Evolutionary conservation across 331 rosid genomes (phyloP), one percentile per base, ranked within the genome.

Genomic region (Malus hybrid): DNA sequence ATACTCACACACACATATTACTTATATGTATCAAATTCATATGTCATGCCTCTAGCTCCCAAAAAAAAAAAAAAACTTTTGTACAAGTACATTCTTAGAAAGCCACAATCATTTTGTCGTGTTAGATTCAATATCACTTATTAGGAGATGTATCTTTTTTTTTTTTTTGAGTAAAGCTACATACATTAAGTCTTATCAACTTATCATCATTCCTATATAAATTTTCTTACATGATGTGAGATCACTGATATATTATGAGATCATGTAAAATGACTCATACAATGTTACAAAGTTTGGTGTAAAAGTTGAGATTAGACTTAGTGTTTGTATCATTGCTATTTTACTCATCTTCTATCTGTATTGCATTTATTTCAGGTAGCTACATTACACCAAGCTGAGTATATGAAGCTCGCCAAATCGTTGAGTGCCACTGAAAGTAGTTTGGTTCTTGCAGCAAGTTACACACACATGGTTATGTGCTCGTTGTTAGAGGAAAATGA

Each of bases 361-460:
- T 3, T 63, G 42, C 12, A 7, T 12, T 15, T 6, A 29, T 63
- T 54, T 10, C n/a, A 72, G 76, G 67, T 72, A 7, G 39, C 87
- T 67, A 79, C 88, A 71, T 19, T 85, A 50, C 24, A 77, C 3
- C 79, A 61, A 19, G 84, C 76, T 44, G 93, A 90, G 68, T 73
- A 79, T 69, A 42, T 36, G 76, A 89, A 82, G 83, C 97, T 93
- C 39, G 71, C 76, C 50, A 81, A 65, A 44, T 82, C 86, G 7
- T 48, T 86, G 60, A 76, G 28, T n/a, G 46, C 36, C 48, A 33
- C 39, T 4, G 72, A 62, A n/a, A 46, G 80, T 50, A 80, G 83
- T 73, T 78, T 90, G 87, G 33, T 74, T 50, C 28, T 82, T 4
- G 44, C 88, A 7, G 78, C 57, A 42, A 77, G 61, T 71, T 78